These are phyloP conservation scores for Geotrichum reessii DNA, from an alignment of 1,139 yeast genomes.

Conservation along the genomic window DNA sequence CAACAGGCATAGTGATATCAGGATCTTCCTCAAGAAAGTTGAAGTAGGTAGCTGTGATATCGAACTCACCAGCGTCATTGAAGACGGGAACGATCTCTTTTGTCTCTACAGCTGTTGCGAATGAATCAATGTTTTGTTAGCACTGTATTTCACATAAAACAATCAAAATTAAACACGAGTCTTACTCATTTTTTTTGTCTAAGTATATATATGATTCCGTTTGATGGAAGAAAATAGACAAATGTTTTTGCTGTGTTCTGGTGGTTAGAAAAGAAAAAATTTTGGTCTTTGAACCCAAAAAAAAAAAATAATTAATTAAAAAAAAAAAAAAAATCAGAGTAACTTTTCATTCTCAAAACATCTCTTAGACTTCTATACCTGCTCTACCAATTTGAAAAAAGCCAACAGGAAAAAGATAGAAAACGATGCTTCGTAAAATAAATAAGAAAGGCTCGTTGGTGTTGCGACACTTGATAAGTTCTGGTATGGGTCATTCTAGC, in stretches of 20 bases:
- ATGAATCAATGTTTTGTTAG: not conserved
- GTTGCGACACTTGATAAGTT: slow-evolving; percentile 1
- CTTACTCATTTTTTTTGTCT: slow-evolving; percentile 8
- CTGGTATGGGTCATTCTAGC: not conserved
- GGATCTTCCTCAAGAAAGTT: slow-evolving; percentile 77
- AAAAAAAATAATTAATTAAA: not conserved
- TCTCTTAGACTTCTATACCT: not conserved
- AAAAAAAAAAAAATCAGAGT: not conserved
- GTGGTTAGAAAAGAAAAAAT: not conserved
- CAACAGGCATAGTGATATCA: slow-evolving; percentile 98
- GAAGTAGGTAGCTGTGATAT: slow-evolving; percentile 74
- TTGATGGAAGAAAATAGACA: not conserved
- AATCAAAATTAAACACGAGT: not conserved
- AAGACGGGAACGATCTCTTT: slow-evolving; percentile 14
- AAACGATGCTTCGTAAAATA: not conserved
- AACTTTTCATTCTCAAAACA: not conserved
- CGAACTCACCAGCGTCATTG: slow-evolving; percentile 42
- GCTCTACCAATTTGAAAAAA: not conserved
- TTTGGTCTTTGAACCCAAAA: not conserved
- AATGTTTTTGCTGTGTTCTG: not conserved
- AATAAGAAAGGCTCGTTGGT: not conserved
- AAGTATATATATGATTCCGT: not conserved
- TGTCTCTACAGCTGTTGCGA: not conserved
- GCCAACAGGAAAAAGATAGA: not conserved
- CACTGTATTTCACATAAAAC: not conserved